These are phyloP conservation scores for Colletotrichum somersetense DNA, from an alignment of 2,329 filamentous ascomycete genomes.

Conservation along the genomic window DNA sequence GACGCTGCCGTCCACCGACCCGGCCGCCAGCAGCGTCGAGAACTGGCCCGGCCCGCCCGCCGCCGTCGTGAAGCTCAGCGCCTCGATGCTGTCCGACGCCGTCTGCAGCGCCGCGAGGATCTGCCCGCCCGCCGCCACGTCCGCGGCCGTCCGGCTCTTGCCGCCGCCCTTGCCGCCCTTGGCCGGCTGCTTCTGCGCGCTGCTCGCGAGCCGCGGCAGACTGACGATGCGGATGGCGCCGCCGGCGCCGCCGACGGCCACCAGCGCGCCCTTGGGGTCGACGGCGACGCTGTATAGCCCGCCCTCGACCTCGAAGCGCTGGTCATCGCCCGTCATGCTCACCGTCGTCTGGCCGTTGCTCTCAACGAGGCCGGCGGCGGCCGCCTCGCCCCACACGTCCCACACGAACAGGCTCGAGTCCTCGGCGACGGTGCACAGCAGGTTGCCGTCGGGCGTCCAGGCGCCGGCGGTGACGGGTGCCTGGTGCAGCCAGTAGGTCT, in stretches of 20 bases:
- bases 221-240: conserved; percentile 89
- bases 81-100: conserved; percentile 82
- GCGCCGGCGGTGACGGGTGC: conserved; percentile 87
- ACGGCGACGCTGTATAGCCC: conserved; percentile 91
- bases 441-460: conserved; percentile 88
- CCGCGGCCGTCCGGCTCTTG: conserved; percentile 51
- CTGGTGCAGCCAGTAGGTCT: conserved; percentile 93
- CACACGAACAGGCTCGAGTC: conserved; percentile 92
- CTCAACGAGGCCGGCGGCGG: conserved; percentile 64
- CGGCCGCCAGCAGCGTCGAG: conserved; percentile 69
- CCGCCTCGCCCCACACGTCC: conserved; percentile 87
- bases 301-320: conserved; percentile 91
- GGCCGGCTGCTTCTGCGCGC: conserved; percentile 43
- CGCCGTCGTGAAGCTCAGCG: conserved; percentile 69
- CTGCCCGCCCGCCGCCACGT: conserved; percentile 60
- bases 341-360: conserved; percentile 76
- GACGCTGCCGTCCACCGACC: conserved; percentile 81
- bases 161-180: conserved; percentile 23
- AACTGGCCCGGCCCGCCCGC: conserved; percentile 53
- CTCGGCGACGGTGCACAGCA: conserved; percentile 90
- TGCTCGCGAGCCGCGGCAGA: conserved; percentile 72
- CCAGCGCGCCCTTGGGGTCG: conserved; percentile 81
- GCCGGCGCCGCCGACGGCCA: conserved; percentile 88
- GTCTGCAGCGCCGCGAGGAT: conserved; percentile 88
- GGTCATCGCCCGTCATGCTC: conserved; percentile 82